Evolutionary conservation across 768 basidiomycete species (phyloP).

Genomic region (Trametes cingulata): DNA sequence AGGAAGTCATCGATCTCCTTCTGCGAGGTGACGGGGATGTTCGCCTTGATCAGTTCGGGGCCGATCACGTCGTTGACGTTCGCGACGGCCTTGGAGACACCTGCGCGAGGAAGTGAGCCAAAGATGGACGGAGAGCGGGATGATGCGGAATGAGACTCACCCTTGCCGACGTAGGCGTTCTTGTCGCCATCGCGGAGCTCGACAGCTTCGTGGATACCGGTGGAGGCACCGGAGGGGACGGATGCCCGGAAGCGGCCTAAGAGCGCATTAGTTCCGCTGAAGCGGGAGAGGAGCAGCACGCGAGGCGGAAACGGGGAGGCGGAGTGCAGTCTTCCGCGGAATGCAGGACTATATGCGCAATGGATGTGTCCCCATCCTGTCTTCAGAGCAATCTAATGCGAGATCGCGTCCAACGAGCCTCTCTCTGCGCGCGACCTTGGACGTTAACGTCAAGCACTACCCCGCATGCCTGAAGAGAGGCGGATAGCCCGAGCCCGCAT

Average conservation of each 20-base stretch:
- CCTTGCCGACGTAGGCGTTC: slow-evolving; percentile 91
- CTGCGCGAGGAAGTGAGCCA: slow-evolving; percentile 40
- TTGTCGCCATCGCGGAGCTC: slow-evolving; percentile 99
- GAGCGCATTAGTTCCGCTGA: slow-evolving; percentile 23
- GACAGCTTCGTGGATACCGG: slow-evolving; percentile 96
- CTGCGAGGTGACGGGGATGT: slow-evolving; percentile 83
- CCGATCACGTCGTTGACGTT: slow-evolving; percentile 94
- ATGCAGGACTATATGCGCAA: slow-evolving; percentile 2
- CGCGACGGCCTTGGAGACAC: slow-evolving; percentile 89
- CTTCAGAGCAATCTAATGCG: background rate
- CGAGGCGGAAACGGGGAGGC: background rate
- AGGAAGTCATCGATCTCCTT: slow-evolving; percentile 97
- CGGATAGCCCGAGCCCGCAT: background rate
- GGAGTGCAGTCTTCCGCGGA: background rate
- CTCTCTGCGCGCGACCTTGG: background rate
- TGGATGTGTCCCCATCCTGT: background rate
- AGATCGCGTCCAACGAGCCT: background rate
- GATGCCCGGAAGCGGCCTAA: slow-evolving; percentile 90
- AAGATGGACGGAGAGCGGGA: background rate
- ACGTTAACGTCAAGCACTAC: background rate
- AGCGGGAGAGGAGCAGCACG: background rate
- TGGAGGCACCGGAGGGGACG: slow-evolving; percentile 98
- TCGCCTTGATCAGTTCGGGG: slow-evolving; percentile 82
- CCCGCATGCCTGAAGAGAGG: background rate
- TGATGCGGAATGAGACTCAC: slow-evolving; percentile 42